Conservation (phyloP, 2,329 filamentous ascomycete species). For the Verticillium tricorpus region DNA sequence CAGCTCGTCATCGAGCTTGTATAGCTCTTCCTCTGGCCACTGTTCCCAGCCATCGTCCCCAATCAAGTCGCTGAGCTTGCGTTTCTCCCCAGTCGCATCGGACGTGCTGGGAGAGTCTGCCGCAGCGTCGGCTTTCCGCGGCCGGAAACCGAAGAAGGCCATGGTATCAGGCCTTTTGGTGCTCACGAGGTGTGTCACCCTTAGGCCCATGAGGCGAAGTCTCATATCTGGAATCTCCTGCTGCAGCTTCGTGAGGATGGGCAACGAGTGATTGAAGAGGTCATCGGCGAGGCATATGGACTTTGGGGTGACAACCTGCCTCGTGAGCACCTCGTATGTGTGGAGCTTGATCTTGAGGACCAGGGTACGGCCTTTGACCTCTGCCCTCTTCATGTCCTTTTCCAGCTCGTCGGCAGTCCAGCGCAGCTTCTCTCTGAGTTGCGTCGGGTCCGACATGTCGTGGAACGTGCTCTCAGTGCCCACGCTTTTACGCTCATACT, state of each 20-base stretch:
- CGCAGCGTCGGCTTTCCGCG: slow-evolving; percentile 14
- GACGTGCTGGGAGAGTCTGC: slow-evolving; percentile 13
- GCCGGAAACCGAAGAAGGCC: slow-evolving; percentile 70
- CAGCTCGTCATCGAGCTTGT: slow-evolving; percentile 14
- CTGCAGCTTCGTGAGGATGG: slow-evolving; percentile 79
- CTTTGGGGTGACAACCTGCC: slow-evolving; percentile 71
- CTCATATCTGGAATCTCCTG: slow-evolving; percentile 77
- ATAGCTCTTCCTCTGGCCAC: slow-evolving; percentile 62
- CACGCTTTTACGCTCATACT: slow-evolving; percentile 87
- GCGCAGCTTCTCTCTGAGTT: slow-evolving; percentile 73
- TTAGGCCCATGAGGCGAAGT: slow-evolving; percentile 79
- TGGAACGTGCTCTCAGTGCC: slow-evolving; percentile 90
- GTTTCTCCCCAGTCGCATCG: slow-evolving; percentile 20
- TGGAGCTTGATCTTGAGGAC: slow-evolving; percentile 92
- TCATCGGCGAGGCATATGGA: slow-evolving; percentile 73
- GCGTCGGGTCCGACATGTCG: slow-evolving; percentile 65
- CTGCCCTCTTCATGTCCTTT: slow-evolving; percentile 72
- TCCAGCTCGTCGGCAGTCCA: slow-evolving; percentile 81
- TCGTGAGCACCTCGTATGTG: slow-evolving; percentile 85
- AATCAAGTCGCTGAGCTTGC: slow-evolving; percentile 25
- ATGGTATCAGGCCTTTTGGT: slow-evolving; percentile 76
- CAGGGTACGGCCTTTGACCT: slow-evolving; percentile 86
- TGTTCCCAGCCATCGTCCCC: slow-evolving; percentile 56
- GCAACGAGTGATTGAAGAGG: slow-evolving; percentile 73
- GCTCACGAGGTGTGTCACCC: slow-evolving; percentile 82